Base-by-base conservation (phyloP, 768 basidiomycete genomes). In the Lactifluus volemus region DNA sequence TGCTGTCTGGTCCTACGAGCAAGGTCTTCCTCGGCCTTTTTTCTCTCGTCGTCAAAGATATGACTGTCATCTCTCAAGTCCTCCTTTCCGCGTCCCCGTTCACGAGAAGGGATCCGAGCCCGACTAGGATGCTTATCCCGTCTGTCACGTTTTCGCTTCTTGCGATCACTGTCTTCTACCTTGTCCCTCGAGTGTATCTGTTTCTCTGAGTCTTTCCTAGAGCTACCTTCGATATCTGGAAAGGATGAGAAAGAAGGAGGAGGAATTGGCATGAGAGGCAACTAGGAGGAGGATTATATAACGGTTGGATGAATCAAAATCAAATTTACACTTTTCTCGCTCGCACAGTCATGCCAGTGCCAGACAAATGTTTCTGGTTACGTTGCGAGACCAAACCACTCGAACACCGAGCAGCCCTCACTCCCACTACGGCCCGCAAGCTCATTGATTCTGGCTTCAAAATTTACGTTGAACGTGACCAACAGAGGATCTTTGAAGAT, bases 341-440 rank as follows among this genome's bases (percentile, higher is more conserved):
- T 11, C 6, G 42, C 15, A 1, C 10, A 56, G 61, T 49, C 55
- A 85, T 86, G 84, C 67, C 82, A 52, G 42, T 86, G 84, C 67
- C 82, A 52, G 42, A 65, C 30, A 68, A 77, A 74, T 55, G 75
- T 14, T 81, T 99, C 68, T 99, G 96, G 96, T 83, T 99, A 47
- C 86, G 97, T 67, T 97, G 94, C 77, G 97, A 99, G 79, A 97
- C 86, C 72, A 99, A 98, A 73, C 82, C 85, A 64, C 94, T 95
- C 65, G 97, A 99, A 74, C 84, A 84, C 58, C 90, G 97, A 50
- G 85, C 94, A 32, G 95, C 95, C 8, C 78, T 98, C 65, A 96
- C 94, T 11, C 97, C 97, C 3, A 86, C 89, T 25, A 95, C 91
- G 0, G 85, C 95, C 67, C 92, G 89, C 74, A 81, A 79, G 65